Percentiles rank a stretch among this genome's conserved stretches.
These are phyloP conservation scores for Penium margaritaceum DNA, from an alignment of 139 green algal genomes.

Conservation along the genomic window DNA sequence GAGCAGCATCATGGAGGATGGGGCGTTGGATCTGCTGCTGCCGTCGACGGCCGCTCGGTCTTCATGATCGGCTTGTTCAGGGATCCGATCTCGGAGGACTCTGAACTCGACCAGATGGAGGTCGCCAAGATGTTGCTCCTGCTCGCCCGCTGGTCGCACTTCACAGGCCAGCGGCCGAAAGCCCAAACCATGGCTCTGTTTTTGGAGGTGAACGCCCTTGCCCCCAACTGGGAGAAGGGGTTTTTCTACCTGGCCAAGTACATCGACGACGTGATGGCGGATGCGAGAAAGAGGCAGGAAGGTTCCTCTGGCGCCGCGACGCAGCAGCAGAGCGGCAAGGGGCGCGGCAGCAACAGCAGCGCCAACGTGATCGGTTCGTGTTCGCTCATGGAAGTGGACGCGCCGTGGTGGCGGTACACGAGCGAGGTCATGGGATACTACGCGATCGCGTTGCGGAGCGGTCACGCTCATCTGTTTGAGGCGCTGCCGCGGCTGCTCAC, in stretches of 20 bases:
- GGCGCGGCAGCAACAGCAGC: not conserved
- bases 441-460: conserved; percentile 56
- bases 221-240: conserved; percentile 66
- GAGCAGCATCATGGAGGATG: too few relatives aligned
- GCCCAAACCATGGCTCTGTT: conserved; percentile 66
- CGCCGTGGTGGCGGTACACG: conserved; percentile 49
- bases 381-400: conserved; percentile 8
- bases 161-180: conserved; percentile 64
- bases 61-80: too few relatives aligned
- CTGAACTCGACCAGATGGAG: conserved; percentile 2
- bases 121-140: conserved; percentile 58
- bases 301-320: not conserved
- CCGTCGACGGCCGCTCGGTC: too few relatives aligned
- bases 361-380: not conserved
- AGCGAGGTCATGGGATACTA: conserved; percentile 65
- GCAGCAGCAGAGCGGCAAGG: not conserved
- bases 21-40: too few relatives aligned
- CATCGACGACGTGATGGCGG: conserved; percentile 70
- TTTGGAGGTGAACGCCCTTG: conserved; percentile 54
- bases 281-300: conserved; percentile 44
- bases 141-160: conserved; percentile 64
- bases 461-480: conserved; percentile 66
- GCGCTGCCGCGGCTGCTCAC: conserved; percentile 85
- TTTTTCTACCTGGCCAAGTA: conserved; percentile 79
- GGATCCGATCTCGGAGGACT: not conserved